Evolutionary conservation across 2,329 filamentous ascomycete species (phyloP), one percentile per base, ranked within the genome.

Genomic region (Chaetomium strumarium): DNA sequence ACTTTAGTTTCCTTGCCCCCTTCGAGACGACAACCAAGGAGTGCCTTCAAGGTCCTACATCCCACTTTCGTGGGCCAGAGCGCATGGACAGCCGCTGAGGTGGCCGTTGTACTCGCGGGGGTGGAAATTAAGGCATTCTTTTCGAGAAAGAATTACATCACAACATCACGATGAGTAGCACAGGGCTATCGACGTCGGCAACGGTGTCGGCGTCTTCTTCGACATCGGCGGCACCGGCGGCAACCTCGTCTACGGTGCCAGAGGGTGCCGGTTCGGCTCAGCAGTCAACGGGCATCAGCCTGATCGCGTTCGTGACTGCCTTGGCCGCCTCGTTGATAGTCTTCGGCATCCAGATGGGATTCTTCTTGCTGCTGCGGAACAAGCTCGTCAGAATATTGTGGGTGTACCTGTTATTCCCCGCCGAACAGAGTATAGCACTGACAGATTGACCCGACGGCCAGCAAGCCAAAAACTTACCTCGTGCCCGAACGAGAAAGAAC

Each of bases 401-500:
- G 64, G 84, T 73, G 34, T 53, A 11, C 16, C 49, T 40, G 19
- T 12, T 17, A 12, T 14, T 29, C 12, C 33, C 30, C 36, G 7
- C 24, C 33, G 13, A 12, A 7, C 16, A 10, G 9, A 19, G 3
- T 5, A 19, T 16, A 5, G 24, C 40, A 14, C 55, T 57, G 29
- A 58, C 44, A 17, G 17, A 36, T 46, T 34, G 46, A 17, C 55
- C n/a, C n/a, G n/a, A n/a, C n/a, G n/a, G 30, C 55, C 58, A 90
- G 85, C 64, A 88, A 89, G 72, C 86, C 89, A 2, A 84, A 90
- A 68, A 92, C 90, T 5, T 95, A 89, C 61, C 79, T 95, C 1
- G 90, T 95, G 0, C 87, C 90, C 7, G 86, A 93, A 69, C 82
- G 86, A 64, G 88, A 95, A 72, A 83, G 90, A 61, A 90, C 88